Conservation (phyloP, 345 rosid species). For the Isatis tinctoria region DNA sequence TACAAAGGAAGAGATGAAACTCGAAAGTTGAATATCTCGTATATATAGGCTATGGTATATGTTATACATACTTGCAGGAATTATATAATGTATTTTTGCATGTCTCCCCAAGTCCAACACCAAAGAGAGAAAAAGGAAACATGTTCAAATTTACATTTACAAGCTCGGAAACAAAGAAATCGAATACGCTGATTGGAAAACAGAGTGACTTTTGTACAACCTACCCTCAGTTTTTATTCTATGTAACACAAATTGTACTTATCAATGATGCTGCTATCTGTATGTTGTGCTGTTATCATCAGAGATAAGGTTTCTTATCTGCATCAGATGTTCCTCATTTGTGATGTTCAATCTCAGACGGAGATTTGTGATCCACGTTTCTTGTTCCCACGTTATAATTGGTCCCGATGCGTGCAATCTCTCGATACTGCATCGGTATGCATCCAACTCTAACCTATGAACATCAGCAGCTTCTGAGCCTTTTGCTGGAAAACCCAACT, state of each 20-base stretch:
- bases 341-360: conserved; percentile 68
- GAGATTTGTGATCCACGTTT: conserved; percentile 79
- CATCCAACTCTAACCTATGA: conserved; percentile 70
- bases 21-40: no score
- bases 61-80: neutral
- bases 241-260: neutral
- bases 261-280: conserved; percentile 39
- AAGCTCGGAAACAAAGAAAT: neutral
- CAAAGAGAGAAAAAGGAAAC: neutral
- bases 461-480: conserved; percentile 43
- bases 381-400: conserved; percentile 75
- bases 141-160: neutral
- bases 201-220: conserved; percentile 23
- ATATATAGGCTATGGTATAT: neutral
- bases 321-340: conserved; percentile 78
- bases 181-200: neutral
- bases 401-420: conserved; percentile 79
- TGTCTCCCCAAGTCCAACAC: neutral
- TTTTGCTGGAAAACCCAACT: neutral
- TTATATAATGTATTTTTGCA: neutral
- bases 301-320: conserved; percentile 68
- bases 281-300: conserved; percentile 44
- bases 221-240: conserved; percentile 7
- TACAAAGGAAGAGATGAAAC: no score
- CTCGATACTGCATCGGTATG: conserved; percentile 59